Conservation (phyloP, 805 yeast species). For the Yarrowia alimentaria region DNA sequence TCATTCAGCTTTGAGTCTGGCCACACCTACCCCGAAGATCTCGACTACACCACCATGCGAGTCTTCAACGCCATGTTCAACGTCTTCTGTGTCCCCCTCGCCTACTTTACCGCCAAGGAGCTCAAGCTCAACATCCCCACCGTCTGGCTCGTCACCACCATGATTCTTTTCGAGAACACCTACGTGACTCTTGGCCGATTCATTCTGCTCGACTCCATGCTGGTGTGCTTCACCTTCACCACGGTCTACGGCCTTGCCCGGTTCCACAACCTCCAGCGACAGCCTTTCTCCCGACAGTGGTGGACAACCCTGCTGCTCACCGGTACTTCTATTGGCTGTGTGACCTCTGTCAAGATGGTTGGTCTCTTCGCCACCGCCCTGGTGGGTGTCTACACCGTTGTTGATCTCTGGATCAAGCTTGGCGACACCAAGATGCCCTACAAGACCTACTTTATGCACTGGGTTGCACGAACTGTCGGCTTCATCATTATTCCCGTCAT, state of each 20-base stretch:
- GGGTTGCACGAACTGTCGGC: constrained; percentile 64
- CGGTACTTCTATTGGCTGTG: constrained; percentile 85
- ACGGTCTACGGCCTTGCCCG: constrained; percentile 70
- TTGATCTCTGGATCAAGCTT: constrained; percentile 80
- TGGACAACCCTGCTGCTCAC: constrained; percentile 88
- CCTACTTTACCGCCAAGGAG: constrained; percentile 75
- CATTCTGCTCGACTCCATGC: constrained; percentile 87
- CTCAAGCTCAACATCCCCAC: constrained; percentile 70
- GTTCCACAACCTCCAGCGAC: constrained; percentile 58
- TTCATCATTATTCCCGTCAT: constrained; percentile 69
- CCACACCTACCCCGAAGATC: constrained; percentile 65
- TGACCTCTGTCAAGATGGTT: constrained; percentile 93
- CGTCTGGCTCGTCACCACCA: constrained; percentile 73
- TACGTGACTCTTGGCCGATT: constrained; percentile 84
- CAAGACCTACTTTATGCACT: constrained; percentile 50
- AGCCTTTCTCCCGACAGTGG: constrained; percentile 79
- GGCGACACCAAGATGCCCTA: constrained; percentile 52
- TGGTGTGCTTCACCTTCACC: constrained; percentile 82
- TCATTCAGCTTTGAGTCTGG: constrained; percentile 88
- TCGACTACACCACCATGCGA: constrained; percentile 80
- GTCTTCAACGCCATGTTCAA: constrained; percentile 82
- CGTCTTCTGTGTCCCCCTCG: constrained; percentile 79
- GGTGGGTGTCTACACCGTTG: constrained; percentile 86
- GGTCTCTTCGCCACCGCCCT: constrained; percentile 86
- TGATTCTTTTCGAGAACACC: constrained; percentile 73